Conservation (phyloP, 164 flowering plant genomes). For the Magnolia kwangsiensis region DNA sequence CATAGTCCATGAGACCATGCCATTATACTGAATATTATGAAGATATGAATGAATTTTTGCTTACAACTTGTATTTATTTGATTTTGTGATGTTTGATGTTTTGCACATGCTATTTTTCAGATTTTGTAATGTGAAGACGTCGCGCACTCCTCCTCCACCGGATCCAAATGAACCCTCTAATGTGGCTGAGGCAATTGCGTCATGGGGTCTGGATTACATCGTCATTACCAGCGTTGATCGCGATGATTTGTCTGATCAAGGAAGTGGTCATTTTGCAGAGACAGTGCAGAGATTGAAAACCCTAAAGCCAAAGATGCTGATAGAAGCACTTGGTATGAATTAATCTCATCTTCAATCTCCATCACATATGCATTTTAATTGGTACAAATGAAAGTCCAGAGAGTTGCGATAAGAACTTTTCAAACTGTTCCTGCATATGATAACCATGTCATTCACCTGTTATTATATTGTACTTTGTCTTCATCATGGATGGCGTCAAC, state of each 20-base stretch:
- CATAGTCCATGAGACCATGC: too few species aligned
- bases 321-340: constrained; percentile 90
- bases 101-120: constrained; percentile 30
- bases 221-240: constrained; percentile 97
- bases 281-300: constrained; percentile 81
- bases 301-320: constrained; percentile 74
- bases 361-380: neutral
- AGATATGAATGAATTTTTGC: too few species aligned
- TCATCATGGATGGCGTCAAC: neutral
- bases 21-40: too few species aligned
- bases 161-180: constrained; percentile 91
- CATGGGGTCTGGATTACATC: constrained; percentile 97
- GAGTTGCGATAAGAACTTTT: neutral
- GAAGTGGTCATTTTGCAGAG: constrained; percentile 94
- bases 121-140: constrained; percentile 98
- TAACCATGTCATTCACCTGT: neutral
- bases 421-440: neutral
- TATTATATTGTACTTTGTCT: neutral
- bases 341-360: neutral
- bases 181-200: constrained; percentile 96
- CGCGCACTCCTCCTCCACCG: constrained; percentile 93
- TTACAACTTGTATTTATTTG: neutral
- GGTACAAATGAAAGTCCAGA: neutral
- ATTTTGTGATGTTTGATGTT: neutral
- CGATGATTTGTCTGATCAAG: constrained; percentile 96